Conservation (phyloP, 306 rosid species). For the Oemleria cerasiformis region DNA sequence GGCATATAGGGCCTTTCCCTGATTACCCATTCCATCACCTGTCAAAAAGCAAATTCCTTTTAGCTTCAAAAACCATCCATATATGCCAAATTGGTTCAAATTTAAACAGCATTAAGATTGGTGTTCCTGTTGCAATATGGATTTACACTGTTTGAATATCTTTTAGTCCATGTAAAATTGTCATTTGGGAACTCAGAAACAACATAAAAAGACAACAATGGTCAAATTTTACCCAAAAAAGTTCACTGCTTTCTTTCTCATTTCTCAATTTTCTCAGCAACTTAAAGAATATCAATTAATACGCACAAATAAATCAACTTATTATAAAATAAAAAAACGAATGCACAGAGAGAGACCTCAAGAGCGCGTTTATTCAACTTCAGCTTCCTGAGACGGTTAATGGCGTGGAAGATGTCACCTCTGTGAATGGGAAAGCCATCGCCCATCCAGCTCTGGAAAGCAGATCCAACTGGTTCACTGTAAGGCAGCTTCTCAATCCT, state of each 20-base stretch:
- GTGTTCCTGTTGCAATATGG: neutral
- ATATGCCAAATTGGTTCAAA: neutral
- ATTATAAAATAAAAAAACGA: constrained; percentile 1
- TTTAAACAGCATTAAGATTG: constrained; percentile 1
- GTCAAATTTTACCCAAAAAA: neutral
- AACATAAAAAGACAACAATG: neutral
- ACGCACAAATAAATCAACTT: neutral
- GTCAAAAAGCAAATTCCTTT: constrained; percentile 26
- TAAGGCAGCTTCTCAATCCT: constrained; percentile 70
- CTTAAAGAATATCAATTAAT: neutral
- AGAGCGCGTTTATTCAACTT: constrained; percentile 77
- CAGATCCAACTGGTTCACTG: constrained; percentile 56
- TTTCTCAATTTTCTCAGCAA: neutral
- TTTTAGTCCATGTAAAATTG: neutral
- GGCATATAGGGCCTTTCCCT: constrained; percentile 81
- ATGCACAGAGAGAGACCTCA: constrained; percentile 44
- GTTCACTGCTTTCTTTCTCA: neutral
- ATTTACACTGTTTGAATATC: neutral
- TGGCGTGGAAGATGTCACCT: constrained; percentile 75
- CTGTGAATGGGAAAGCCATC: constrained; percentile 80
- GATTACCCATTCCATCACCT: constrained; percentile 97
- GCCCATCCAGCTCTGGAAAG: constrained; percentile 89
- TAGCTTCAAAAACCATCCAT: constrained; percentile 9
- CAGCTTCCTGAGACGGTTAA: constrained; percentile 85
- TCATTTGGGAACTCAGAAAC: neutral